Evolutionary conservation across 2,329 filamentous ascomycete genomes (phyloP).

Genomic region (Botrytis byssoidea): DNA sequence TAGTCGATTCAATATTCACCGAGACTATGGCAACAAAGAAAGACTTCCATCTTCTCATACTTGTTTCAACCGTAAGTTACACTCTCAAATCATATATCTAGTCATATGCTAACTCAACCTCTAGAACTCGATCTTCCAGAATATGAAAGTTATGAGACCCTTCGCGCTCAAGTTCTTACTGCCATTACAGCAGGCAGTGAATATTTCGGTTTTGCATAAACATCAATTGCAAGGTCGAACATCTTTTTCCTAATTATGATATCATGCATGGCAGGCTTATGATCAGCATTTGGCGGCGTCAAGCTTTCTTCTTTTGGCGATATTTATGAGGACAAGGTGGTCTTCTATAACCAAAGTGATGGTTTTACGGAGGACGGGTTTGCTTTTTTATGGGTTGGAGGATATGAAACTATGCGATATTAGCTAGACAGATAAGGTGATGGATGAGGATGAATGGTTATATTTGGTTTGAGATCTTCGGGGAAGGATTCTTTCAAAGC

Average conservation of each 20-base stretch:
- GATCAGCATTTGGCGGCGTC: constrained; percentile 40
- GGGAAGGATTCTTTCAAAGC: constrained; percentile 25
- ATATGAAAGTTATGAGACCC: constrained; percentile 91
- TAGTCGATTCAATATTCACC: constrained; percentile 97
- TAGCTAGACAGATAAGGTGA: neutral
- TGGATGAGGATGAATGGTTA: neutral
- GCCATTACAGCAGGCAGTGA: constrained; percentile 98
- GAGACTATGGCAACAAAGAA: constrained; percentile 95
- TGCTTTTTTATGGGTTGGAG: constrained; percentile 17
- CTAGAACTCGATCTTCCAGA: constrained; percentile 95
- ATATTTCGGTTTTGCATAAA: constrained; percentile 93
- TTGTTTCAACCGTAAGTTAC: constrained; percentile 93
- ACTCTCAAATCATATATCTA: constrained; percentile 12
- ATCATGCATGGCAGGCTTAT: constrained; percentile 36
- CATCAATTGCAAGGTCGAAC: constrained; percentile 13
- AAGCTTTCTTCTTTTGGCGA: constrained; percentile 24
- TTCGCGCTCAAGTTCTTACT: constrained; percentile 85
- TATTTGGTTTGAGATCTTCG: constrained; percentile 10
- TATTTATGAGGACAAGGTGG: constrained; percentile 29
- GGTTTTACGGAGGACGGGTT: neutral
- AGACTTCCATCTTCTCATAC: constrained; percentile 95
- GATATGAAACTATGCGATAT: neutral
- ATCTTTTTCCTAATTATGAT: constrained; percentile 30
- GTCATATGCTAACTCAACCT: constrained; percentile 28
- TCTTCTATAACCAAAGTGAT: constrained; percentile 16